A percentile compares a stretch with the other conserved stretches of the same genome.
These are phyloP conservation scores for Penicillium odoratum DNA, from an alignment of 495 filamentous ascomycete genomes.

Conservation along the genomic window DNA sequence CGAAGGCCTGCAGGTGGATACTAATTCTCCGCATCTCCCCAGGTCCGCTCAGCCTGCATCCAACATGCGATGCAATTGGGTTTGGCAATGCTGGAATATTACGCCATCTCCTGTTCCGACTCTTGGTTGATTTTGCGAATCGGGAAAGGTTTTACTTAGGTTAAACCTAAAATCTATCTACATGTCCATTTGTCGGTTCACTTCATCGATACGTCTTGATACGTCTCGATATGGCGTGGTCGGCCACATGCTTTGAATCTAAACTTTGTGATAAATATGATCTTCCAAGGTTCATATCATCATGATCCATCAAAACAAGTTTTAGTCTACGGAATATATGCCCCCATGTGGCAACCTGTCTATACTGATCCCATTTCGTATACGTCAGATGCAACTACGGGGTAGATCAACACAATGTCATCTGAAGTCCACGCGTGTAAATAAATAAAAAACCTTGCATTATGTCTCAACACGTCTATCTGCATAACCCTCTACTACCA, in stretches of 20 bases:
- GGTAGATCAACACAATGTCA: no score
- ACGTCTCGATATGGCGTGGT: not conserved
- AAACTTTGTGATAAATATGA: not conserved
- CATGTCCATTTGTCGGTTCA: not conserved
- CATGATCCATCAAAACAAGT: not conserved
- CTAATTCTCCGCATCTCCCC: slow-evolving; percentile 32
- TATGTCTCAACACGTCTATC: not conserved
- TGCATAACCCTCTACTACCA: not conserved
- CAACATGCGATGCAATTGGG: slow-evolving; percentile 1
- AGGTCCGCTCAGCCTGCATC: slow-evolving; percentile 7
- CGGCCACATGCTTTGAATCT: not conserved
- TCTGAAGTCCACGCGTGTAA: not conserved
- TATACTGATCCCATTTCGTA: not conserved
- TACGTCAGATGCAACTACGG: not conserved
- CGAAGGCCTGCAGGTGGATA: slow-evolving; percentile 8
- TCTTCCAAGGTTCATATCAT: not conserved
- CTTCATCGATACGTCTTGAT: no score
- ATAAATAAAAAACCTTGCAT: not conserved
- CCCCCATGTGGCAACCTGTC: not conserved
- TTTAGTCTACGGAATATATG: not conserved
- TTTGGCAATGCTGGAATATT: not conserved
- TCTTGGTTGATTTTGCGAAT: not conserved
- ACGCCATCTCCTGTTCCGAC: not conserved
- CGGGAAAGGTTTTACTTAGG: not conserved
- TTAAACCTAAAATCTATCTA: not conserved